phyloP scores from a whole-genome alignment of 2,329 filamentous ascomycete species.

The Pseudopithomyces chartarum region DNA sequence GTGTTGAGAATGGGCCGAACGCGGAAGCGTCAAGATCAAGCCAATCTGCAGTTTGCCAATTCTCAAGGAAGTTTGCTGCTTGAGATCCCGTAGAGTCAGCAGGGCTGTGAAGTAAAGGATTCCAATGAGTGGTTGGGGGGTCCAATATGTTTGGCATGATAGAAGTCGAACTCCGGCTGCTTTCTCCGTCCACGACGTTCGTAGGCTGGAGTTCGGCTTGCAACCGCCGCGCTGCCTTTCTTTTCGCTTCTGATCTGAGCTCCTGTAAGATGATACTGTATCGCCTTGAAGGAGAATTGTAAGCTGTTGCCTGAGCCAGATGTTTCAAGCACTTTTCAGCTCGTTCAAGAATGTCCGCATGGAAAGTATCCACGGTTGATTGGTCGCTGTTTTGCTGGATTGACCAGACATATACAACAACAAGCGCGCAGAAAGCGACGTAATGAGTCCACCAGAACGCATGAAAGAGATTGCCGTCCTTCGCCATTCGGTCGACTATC shows the following conservation, averaged over 20 bases:
- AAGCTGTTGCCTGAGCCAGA: slow-evolving; percentile 52
- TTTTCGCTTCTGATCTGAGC: slow-evolving; percentile 47
- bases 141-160: no score
- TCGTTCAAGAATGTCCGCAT: slow-evolving; percentile 43
- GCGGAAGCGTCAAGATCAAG: slow-evolving; percentile 41
- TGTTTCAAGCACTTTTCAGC: slow-evolving; percentile 54
- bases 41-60: slow-evolving; percentile 43
- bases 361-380: slow-evolving; percentile 11
- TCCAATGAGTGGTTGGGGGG: slow-evolving; percentile 10
- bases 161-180: no score
- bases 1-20: slow-evolving; percentile 19
- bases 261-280: slow-evolving; percentile 57
- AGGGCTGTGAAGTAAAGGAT: slow-evolving; percentile 28
- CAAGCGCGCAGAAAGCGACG: slow-evolving; percentile 55
- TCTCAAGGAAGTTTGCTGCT: slow-evolving; percentile 28
- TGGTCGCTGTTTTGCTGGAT: slow-evolving; percentile 45
- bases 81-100: slow-evolving; percentile 19
- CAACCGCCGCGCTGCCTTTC: slow-evolving; percentile 18
- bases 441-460: slow-evolving; percentile 58
- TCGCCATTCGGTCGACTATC: slow-evolving; percentile 45
- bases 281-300: slow-evolving; percentile 53
- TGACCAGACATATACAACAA: slow-evolving; percentile 55
- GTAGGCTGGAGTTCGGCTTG: not conserved
- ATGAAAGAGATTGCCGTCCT: slow-evolving; percentile 46
- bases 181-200: no score